These are phyloP conservation scores for Myotisia sp. DNA, from an alignment of 2,329 filamentous ascomycete genomes.

Conservation along the genomic window DNA sequence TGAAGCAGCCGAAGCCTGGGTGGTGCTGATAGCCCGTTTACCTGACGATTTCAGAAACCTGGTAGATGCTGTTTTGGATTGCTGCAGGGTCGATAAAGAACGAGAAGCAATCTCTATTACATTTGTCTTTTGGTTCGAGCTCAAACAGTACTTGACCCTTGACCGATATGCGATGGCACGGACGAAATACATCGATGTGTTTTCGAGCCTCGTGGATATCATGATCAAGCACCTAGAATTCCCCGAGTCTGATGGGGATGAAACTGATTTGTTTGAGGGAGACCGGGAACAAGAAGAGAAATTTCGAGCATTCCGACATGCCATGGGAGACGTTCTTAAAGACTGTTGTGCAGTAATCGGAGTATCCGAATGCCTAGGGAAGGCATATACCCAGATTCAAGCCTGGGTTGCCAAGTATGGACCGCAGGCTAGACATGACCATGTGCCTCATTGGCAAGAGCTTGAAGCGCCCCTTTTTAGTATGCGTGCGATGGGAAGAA, in stretches of 20 bases:
- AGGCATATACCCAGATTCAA: conserved; percentile 75
- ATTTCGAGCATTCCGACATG: conserved; percentile 89
- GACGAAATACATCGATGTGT: conserved; percentile 63
- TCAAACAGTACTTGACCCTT: conserved; percentile 88
- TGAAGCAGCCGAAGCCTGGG: conserved; percentile 89
- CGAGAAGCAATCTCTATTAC: conserved; percentile 85
- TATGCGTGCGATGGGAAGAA: conserved; percentile 87
- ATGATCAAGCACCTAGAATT: conserved; percentile 85
- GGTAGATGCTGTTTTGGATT: conserved; percentile 86
- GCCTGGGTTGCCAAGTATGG: conserved; percentile 76
- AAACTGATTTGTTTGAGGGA: conserved; percentile 81
- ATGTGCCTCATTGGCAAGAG: conserved; percentile 90
- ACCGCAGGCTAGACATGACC: conserved; percentile 53
- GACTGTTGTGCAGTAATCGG: conserved; percentile 95
- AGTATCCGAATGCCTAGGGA: conserved; percentile 75
- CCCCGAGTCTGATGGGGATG: conserved; percentile 60
- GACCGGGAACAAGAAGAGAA: conserved; percentile 93
- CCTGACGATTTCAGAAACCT: conserved; percentile 67
- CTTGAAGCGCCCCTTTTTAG: conserved; percentile 90
- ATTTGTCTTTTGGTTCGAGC: conserved; percentile 95
- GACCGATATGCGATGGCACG: conserved; percentile 79
- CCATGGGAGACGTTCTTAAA: conserved; percentile 95
- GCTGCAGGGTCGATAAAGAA: conserved; percentile 72
- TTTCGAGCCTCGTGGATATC: conserved; percentile 79
- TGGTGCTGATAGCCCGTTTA: conserved; percentile 74